Evolutionary conservation across 345 rosid genomes (phyloP).

Genomic region (Capsella bursapastoris): DNA sequence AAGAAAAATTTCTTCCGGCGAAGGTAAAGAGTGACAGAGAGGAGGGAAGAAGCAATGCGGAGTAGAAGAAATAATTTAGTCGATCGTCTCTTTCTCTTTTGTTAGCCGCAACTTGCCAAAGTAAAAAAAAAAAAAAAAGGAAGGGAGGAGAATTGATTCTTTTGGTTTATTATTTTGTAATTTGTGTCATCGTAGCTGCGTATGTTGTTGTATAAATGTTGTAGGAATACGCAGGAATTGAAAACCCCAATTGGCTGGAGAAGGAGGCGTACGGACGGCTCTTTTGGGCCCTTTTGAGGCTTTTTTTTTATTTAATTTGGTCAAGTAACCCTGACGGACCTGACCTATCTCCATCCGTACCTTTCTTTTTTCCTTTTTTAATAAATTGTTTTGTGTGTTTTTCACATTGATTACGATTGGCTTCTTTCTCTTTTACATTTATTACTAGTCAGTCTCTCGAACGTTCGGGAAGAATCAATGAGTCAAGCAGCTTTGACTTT

Average conservation of each 20-base stretch:
- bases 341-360: constrained; percentile 29
- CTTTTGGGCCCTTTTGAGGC: constrained; percentile 27
- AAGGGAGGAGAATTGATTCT: too few species aligned
- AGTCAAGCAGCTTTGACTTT: neutral
- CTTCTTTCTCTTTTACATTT: neutral
- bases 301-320: neutral
- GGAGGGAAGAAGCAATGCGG: neutral
- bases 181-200: neutral
- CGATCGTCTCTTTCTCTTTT: too few species aligned
- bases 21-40: neutral
- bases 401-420: constrained; percentile 23
- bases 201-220: neutral
- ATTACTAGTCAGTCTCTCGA: neutral
- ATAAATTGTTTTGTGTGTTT: neutral
- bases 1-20: neutral
- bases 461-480: neutral
- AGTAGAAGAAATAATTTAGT: too few species aligned
- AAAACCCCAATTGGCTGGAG: constrained; percentile 33
- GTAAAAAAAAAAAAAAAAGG: too few species aligned
- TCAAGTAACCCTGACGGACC: constrained; percentile 25
- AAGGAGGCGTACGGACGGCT: constrained; percentile 39
- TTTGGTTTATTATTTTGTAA: too few species aligned
- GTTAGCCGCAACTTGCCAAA: too few species aligned
- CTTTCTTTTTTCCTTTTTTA: neutral
- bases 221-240: neutral